Base-by-base conservation (phyloP, 2,329 filamentous ascomycete species). In the Colletotrichum neosansevieriae region DNA sequence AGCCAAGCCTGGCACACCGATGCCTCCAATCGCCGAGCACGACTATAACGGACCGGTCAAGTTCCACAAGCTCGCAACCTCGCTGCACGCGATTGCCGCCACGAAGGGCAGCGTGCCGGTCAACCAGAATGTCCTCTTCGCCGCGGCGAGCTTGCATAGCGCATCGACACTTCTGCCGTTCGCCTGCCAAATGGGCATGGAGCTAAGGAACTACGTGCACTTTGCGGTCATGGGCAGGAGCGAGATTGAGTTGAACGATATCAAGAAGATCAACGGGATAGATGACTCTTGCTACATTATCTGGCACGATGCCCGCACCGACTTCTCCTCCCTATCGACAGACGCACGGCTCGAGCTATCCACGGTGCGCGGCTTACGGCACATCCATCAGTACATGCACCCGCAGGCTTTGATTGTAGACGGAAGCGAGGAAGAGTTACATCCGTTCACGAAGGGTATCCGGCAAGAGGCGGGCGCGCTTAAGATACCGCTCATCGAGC, bases 221-320 rank as follows among this genome's bases (percentile, higher is more conserved):
- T 91, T 97, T 75, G 91, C 88, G 0, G 80, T 98, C 4, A 86
- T 97, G 80, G 91, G 94, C 57, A 86, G 91, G 67, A 91, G 90
- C 68, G 86, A 90, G 12, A 86, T 97, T 58, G 81, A 87, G 0
- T 79, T 97, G 58, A 85, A 89, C 13, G 88, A 92, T 38, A 83
- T 98, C 36, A 84, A 91, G 73, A 83, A 88, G 59, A 84, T 97
- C 67, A 98, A 98, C 77, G 93, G 94, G 36, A 86, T 97, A n/a
- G 86, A 89, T 53, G 83, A 88, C 50, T 79, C 79, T 4, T 98
- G 96, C 78, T 85, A 88, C 17, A 83, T 97, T 44, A 81, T 85
- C 58, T 83, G 87, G 57, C 85, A 90, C 69, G 89, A 98, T 84
- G 94, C 91, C 40, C 89, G 95, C 24, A 89, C 92, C 1, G 92